Conservation (phyloP, 768 basidiomycete genomes). For the Macrolepiota fuliginosa region DNA sequence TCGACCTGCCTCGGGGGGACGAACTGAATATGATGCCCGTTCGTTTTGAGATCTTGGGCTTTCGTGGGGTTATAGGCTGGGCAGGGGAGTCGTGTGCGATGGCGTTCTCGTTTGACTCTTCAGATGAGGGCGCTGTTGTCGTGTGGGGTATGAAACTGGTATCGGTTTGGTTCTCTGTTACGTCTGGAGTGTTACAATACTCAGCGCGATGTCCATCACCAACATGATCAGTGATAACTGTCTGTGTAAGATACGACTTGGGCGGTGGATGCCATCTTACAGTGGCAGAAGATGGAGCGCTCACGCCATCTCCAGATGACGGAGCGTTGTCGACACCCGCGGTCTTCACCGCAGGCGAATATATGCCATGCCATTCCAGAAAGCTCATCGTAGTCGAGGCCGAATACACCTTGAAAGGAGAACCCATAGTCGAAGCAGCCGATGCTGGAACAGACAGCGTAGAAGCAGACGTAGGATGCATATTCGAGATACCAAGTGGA, state of each 20-base stretch:
- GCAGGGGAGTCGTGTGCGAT: neutral
- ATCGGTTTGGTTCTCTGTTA: neutral
- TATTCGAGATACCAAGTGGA: neutral
- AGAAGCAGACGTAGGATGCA: slow-evolving; percentile 11
- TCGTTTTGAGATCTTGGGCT: neutral
- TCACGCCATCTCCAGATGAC: neutral
- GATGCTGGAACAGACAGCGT: slow-evolving; percentile 10
- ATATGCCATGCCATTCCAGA: slow-evolving; percentile 35
- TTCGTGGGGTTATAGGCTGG: neutral
- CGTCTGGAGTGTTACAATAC: neutral
- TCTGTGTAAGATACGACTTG: neutral
- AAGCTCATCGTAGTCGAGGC: slow-evolving; percentile 34
- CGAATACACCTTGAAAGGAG: slow-evolving; percentile 27
- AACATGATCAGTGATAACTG: neutral
- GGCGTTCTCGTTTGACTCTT: neutral
- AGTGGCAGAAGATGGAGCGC: neutral
- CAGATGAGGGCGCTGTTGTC: neutral
- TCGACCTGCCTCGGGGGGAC: neutral
- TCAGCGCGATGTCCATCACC: neutral
- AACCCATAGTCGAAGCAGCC: slow-evolving; percentile 12
- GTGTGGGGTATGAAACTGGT: neutral
- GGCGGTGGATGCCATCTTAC: neutral
- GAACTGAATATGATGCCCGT: neutral
- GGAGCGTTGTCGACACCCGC: neutral
- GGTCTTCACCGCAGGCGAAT: slow-evolving; percentile 20